Percentiles rank a stretch among this genome's conserved stretches.
These are phyloP conservation scores for Leccinum arenicola DNA, from an alignment of 768 basidiomycete genomes.

Conservation along the genomic window DNA sequence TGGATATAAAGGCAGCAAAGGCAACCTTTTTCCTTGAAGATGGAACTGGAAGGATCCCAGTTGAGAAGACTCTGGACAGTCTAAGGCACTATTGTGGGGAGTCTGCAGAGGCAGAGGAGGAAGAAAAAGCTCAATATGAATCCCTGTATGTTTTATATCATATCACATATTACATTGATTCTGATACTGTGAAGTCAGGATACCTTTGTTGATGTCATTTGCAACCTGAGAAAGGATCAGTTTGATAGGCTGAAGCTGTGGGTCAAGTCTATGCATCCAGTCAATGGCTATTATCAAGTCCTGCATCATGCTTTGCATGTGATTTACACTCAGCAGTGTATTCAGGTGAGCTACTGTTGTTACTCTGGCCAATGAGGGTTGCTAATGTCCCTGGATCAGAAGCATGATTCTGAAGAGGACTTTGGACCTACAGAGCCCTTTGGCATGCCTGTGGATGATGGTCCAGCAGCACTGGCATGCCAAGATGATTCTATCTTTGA, in stretches of 20 bases:
- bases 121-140: slow-evolving; percentile 4
- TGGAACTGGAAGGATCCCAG: slow-evolving; percentile 33
- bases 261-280: slow-evolving; percentile 15
- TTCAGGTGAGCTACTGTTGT: slow-evolving; percentile 8
- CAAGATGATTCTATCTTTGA: neutral
- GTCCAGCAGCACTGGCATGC: neutral
- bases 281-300: slow-evolving; percentile 24
- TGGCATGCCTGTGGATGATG: neutral
- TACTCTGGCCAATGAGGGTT: neutral
- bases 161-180: neutral
- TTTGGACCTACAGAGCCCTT: neutral
- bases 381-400: slow-evolving; percentile 5
- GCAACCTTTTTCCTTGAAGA: slow-evolving; percentile 33
- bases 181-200: slow-evolving; percentile 15
- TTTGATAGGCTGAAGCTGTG: neutral
- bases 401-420: neutral
- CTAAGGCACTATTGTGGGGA: neutral
- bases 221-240: neutral
- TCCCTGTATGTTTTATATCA: slow-evolving; percentile 17
- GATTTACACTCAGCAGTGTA: slow-evolving; percentile 13
- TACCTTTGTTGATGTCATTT: slow-evolving; percentile 18
- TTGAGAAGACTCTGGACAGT: neutral
- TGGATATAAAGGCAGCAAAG: slow-evolving; percentile 9
- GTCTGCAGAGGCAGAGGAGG: slow-evolving; percentile 4
- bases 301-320: slow-evolving; percentile 26